phyloP scores from a whole-genome alignment of 164 flowering plant species.

The Amborella trichopoda region DNA sequence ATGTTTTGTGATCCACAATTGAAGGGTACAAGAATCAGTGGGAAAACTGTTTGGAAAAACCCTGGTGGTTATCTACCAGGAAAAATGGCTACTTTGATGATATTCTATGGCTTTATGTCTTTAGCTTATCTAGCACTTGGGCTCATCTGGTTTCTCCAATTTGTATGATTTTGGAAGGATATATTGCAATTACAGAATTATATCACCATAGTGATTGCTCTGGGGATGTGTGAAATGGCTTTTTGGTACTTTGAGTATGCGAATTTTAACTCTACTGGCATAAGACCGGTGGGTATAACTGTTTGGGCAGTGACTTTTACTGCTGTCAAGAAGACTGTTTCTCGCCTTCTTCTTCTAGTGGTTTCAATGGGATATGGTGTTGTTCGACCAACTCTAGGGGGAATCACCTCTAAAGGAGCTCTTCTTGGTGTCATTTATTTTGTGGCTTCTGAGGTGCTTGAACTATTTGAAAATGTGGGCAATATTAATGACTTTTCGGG shows the following conservation, averaged over 20 bases:
- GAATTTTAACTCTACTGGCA: conserved; percentile 69
- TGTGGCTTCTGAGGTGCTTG: conserved; percentile 66
- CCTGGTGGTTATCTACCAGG: conserved; percentile 87
- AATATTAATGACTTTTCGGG: conserved; percentile 74
- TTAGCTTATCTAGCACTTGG: conserved; percentile 73
- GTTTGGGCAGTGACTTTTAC: conserved; percentile 69
- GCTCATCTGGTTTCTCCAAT: conserved; percentile 63
- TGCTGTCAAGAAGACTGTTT: conserved; percentile 65
- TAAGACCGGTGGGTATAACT: conserved; percentile 69
- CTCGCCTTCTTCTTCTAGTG: conserved; percentile 76
- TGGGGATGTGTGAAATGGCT: conserved; percentile 93
- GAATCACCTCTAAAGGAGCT: conserved; percentile 54
- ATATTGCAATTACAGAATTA: conserved; percentile 56
- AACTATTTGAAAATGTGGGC: conserved; percentile 71
- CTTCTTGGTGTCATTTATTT: conserved; percentile 54
- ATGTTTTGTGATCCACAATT: conserved; percentile 65
- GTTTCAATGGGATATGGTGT: conserved; percentile 91
- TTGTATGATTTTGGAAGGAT: conserved; percentile 70
- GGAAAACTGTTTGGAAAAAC: conserved; percentile 86
- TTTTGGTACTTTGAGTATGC: conserved; percentile 77
- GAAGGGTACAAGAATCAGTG: conserved; percentile 45
- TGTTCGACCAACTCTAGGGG: conserved; percentile 71
- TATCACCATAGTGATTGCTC: conserved; percentile 70
- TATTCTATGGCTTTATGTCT: conserved; percentile 70
- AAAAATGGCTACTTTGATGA: conserved; percentile 76